A percentile compares a stretch with the other conserved stretches of the same genome.
Evolutionary conservation across 192 early-diverging fungal genomes (phyloP).

Genomic region (Coemansia sp.): DNA sequence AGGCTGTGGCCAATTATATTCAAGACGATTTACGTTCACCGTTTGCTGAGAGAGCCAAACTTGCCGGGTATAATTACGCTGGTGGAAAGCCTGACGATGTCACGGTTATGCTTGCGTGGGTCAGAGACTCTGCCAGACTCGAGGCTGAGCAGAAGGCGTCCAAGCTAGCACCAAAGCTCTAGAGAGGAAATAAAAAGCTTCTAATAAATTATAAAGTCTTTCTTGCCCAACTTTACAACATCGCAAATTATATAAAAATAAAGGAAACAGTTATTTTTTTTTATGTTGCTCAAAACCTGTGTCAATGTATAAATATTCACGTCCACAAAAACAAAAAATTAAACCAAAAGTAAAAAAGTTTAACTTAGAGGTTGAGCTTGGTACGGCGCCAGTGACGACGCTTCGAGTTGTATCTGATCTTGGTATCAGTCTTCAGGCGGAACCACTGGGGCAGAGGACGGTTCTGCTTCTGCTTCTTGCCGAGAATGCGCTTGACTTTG

Average conservation of each 20-base stretch:
- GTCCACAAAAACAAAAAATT: background rate
- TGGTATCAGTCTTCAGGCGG: slow-evolving; percentile 93
- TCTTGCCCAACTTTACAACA: no score
- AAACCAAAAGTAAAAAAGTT: slow-evolving; percentile 1
- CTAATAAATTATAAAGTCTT: no score
- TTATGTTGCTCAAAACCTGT: background rate
- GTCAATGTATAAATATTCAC: background rate
- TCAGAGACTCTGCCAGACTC: slow-evolving; percentile 32
- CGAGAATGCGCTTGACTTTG: slow-evolving; percentile 95
- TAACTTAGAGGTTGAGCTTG: slow-evolving; percentile 92
- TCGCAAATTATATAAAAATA: no score
- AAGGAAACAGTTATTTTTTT: background rate
- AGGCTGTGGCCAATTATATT: slow-evolving; percentile 53
- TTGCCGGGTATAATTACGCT: slow-evolving; percentile 39
- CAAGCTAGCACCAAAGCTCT: slow-evolving; percentile 34
- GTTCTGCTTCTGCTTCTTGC: slow-evolving; percentile 99
- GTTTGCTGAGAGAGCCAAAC: slow-evolving; percentile 55
- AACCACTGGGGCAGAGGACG: slow-evolving; percentile 98
- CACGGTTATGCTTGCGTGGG: slow-evolving; percentile 53
- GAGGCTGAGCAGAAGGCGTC: slow-evolving; percentile 20
- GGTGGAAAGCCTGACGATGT: slow-evolving; percentile 59
- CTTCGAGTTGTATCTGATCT: slow-evolving; percentile 98
- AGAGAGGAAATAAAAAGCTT: slow-evolving; percentile 3
- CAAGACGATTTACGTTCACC: slow-evolving; percentile 51
- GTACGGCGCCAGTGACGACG: slow-evolving; percentile 99